phyloP scores from a whole-genome alignment of 108 stramenopile genomes.

The Fragilariopsis cylindrus region DNA sequence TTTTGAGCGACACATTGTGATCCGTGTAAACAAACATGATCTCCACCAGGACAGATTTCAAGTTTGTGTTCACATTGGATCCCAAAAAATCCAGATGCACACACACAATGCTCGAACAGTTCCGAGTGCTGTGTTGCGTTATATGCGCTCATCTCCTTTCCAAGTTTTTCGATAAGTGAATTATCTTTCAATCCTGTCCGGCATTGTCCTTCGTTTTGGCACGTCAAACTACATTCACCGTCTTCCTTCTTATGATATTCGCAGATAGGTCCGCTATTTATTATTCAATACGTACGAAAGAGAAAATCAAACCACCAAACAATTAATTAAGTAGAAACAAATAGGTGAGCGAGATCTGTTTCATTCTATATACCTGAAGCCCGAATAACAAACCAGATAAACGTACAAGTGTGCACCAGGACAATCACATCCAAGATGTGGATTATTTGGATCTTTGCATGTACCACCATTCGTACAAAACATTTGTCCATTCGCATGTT shows the following conservation, averaged over 20 bases:
- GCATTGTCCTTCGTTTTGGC: slow-evolving; percentile 46
- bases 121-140: slow-evolving; percentile 24
- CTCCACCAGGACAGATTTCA: slow-evolving; percentile 51
- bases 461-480: slow-evolving; percentile 38
- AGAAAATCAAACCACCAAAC: background rate
- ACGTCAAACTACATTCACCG: slow-evolving; percentile 33
- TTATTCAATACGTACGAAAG: background rate
- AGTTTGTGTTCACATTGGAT: slow-evolving; percentile 52
- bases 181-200: slow-evolving; percentile 43
- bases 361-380: too few relatives aligned
- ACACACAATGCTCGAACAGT: slow-evolving; percentile 63
- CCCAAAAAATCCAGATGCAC: slow-evolving; percentile 50
- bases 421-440: slow-evolving; percentile 34
- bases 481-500: slow-evolving; percentile 29
- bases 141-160: slow-evolving; percentile 26
- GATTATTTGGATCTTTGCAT: slow-evolving; percentile 18
- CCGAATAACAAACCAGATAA: too few relatives aligned
- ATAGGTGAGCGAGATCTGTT: background rate
- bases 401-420: slow-evolving; percentile 21
- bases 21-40: slow-evolving; percentile 58
- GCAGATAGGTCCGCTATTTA: slow-evolving; percentile 37
- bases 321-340: background rate
- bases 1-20: slow-evolving; percentile 40
- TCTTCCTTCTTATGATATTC: slow-evolving; percentile 28
- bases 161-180: slow-evolving; percentile 15